Percentiles rank a stretch among this genome's conserved stretches.
These are phyloP conservation scores for Trichoderma gamsii DNA, from an alignment of 495 filamentous ascomycete genomes.

Conservation along the genomic window DNA sequence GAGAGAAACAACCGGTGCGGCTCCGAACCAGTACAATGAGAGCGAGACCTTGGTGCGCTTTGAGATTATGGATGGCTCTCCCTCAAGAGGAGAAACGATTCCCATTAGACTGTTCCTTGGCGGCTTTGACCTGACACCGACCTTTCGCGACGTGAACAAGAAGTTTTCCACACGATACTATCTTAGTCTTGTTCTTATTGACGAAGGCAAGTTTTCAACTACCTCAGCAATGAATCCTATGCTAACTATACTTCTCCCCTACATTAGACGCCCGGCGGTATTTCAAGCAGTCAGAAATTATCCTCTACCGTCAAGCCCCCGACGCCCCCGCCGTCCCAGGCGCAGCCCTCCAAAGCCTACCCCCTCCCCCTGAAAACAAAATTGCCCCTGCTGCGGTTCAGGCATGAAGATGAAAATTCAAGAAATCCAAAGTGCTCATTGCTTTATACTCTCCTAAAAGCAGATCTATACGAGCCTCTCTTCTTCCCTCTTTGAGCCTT, in stretches of 20 bases:
- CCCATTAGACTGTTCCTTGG: conserved; percentile 96
- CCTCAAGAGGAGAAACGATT: conserved; percentile 95
- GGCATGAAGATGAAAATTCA: conserved; percentile 18
- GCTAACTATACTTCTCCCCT: conserved; percentile 5
- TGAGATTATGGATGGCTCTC: conserved; percentile 99
- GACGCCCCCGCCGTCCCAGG: conserved; percentile 42
- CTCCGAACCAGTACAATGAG: conserved; percentile 99
- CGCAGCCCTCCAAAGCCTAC: conserved; percentile 22
- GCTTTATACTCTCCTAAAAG: not conserved
- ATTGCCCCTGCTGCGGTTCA: conserved; percentile 24
- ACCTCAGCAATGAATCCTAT: not conserved
- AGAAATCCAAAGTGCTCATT: not conserved
- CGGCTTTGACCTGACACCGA: conserved; percentile 95
- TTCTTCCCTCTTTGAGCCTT: not conserved
- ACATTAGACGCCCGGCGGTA: conserved; percentile 85
- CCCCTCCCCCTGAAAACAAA: conserved; percentile 26
- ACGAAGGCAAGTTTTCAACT: conserved; percentile 62
- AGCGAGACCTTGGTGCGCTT: conserved; percentile 97
- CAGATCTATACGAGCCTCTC: not conserved
- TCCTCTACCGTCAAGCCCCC: conserved; percentile 90
- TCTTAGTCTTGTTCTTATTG: conserved; percentile 90
- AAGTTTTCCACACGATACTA: conserved; percentile 99
- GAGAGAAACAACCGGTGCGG: conserved; percentile 89
- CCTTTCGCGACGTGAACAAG: conserved; percentile 99
- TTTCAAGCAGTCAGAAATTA: conserved; percentile 99